A percentile compares a stretch with the other conserved stretches of the same genome.
Evolutionary conservation across 257 asterid genomes (phyloP).

Genomic region (Linaria vulgaris): DNA sequence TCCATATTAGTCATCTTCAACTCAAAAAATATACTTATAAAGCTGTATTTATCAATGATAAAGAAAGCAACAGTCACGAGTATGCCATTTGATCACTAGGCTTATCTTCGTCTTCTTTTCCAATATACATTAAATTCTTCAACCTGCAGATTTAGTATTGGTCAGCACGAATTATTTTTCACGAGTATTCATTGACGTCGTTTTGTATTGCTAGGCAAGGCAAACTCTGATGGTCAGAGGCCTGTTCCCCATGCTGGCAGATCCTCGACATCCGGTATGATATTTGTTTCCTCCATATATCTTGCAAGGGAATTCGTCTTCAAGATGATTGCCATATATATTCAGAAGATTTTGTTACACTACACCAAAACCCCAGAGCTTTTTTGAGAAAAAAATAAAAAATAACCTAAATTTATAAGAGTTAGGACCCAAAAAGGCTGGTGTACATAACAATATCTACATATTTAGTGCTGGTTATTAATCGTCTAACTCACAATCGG

Average conservation of each 20-base stretch:
- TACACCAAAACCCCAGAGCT: too few species aligned
- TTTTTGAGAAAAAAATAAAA: too few species aligned
- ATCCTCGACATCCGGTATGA: slow-evolving; percentile 90
- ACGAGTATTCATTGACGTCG: background rate
- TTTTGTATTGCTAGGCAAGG: slow-evolving; percentile 60
- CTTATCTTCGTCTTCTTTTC: too few species aligned
- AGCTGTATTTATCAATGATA: too few species aligned
- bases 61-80: too few species aligned
- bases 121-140: too few species aligned
- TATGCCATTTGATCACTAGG: too few species aligned
- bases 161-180: background rate
- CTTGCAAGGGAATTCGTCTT: background rate
- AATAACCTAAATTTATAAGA: background rate
- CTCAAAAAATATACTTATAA: too few species aligned
- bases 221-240: slow-evolving; percentile 91
- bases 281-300: background rate
- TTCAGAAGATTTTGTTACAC: too few species aligned
- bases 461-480: background rate
- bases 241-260: slow-evolving; percentile 95
- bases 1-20: too few species aligned
- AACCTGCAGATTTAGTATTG: background rate
- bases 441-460: background rate
- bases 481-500: background rate
- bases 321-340: too few species aligned
- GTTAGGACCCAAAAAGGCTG: background rate